A percentile compares a stretch with the other conserved stretches of the same genome.
phyloP scores from a whole-genome alignment of 345 rosid species.

The Noccaea bulbosa region DNA sequence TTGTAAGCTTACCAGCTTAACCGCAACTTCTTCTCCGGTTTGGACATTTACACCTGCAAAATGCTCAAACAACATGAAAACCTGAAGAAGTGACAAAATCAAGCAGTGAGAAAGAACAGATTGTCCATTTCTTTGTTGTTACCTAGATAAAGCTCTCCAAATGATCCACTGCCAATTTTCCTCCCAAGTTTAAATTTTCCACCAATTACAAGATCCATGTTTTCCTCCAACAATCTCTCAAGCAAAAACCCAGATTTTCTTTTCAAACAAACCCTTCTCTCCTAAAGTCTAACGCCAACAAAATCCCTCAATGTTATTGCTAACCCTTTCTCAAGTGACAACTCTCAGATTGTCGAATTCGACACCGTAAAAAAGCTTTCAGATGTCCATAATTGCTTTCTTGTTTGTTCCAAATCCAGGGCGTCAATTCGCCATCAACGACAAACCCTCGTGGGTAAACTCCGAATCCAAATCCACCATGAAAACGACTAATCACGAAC shows the following conservation, averaged over 20 bases:
- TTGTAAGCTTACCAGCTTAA: conserved; percentile 60
- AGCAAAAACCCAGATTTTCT: conserved; percentile 1
- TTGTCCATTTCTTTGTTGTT: neutral
- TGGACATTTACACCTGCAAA: conserved; percentile 70
- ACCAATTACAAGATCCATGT: conserved; percentile 66
- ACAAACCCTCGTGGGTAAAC: conserved; percentile 2
- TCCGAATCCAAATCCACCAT: neutral
- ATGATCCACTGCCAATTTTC: conserved; percentile 87
- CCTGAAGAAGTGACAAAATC: neutral
- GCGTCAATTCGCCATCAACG: conserved; percentile 8
- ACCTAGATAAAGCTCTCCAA: conserved; percentile 83
- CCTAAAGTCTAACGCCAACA: conserved; percentile 4
- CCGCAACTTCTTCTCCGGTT: conserved; percentile 87
- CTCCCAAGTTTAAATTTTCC: conserved; percentile 74
- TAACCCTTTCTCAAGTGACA: neutral
- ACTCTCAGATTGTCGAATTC: neutral
- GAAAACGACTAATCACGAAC: conserved; percentile 26
- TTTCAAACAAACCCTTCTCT: conserved; percentile 14
- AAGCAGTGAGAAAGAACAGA: neutral
- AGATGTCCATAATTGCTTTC: neutral
- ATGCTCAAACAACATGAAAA: conserved; percentile 24
- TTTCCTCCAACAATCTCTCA: conserved; percentile 29
- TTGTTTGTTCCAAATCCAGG: neutral
- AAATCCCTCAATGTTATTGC: neutral
- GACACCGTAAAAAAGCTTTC: neutral